Percentiles rank a stretch among this genome's conserved stretches.
phyloP scores from a whole-genome alignment of 768 basidiomycete genomes.

The Gloeophyllum trabeum region DNA sequence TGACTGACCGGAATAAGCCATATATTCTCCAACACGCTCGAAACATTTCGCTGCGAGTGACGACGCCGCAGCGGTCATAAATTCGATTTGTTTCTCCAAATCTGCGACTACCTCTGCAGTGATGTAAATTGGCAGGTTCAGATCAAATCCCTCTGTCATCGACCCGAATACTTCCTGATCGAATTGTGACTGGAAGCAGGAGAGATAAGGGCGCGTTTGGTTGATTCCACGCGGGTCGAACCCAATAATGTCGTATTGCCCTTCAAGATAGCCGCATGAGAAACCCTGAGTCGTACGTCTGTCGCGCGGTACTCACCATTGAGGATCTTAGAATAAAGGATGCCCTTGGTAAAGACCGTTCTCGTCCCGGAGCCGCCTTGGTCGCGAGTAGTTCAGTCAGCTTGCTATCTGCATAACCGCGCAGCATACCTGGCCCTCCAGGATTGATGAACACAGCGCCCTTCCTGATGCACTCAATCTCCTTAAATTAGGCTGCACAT shows the following conservation, averaged over 20 bases:
- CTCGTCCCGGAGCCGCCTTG: background rate
- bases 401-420: background rate
- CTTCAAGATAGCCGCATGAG: background rate
- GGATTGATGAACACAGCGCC: slow-evolving; percentile 1
- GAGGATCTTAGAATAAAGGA: background rate
- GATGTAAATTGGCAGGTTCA: background rate
- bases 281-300: background rate
- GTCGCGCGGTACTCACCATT: background rate
- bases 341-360: background rate
- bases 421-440: background rate
- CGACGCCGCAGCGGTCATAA: background rate
- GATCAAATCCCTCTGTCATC: background rate
- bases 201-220: background rate
- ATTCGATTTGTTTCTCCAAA: background rate
- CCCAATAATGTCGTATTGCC: slow-evolving; percentile 1
- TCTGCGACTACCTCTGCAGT: background rate
- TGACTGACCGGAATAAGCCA: background rate
- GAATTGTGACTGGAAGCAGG: background rate
- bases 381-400: background rate
- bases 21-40: background rate
- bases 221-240: slow-evolving; percentile 1
- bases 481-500: background rate
- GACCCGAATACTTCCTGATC: background rate
- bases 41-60: background rate
- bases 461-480: background rate